Evolutionary conservation across 495 filamentous ascomycete genomes (phyloP).

Genomic region (Hypomontagnella submonticulosa): DNA sequence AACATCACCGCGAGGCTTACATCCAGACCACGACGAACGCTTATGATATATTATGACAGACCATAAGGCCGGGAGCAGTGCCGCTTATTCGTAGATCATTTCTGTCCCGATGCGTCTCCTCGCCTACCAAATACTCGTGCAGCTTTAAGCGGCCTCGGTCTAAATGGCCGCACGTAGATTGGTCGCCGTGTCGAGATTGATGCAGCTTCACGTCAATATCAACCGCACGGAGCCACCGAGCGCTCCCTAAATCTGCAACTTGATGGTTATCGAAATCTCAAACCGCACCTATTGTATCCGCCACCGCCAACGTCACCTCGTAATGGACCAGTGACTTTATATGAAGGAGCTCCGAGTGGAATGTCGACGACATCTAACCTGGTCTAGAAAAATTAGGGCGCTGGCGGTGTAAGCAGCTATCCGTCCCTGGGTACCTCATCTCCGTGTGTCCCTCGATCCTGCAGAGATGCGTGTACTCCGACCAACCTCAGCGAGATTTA

Average conservation of each 20-base stretch:
- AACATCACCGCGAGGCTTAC: too few species aligned
- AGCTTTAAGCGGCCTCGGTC: too few species aligned
- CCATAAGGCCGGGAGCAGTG: too few species aligned
- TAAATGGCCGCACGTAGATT: slow-evolving; percentile 9
- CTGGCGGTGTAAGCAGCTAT: slow-evolving; percentile 45
- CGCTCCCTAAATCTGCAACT: slow-evolving; percentile 8
- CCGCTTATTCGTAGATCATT: too few species aligned
- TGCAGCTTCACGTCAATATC: slow-evolving; percentile 30
- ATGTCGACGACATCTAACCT: neutral
- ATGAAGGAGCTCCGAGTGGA: slow-evolving; percentile 2
- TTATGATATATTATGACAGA: too few species aligned
- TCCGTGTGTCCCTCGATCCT: slow-evolving; percentile 52
- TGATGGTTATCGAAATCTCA: slow-evolving; percentile 1
- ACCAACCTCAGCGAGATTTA: slow-evolving; percentile 40
- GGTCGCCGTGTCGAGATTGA: slow-evolving; percentile 10
- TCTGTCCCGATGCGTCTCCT: neutral
- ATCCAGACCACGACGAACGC: too few species aligned
- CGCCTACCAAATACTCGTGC: neutral
- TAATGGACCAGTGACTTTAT: slow-evolving; percentile 2
- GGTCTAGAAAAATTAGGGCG: slow-evolving; percentile 11
- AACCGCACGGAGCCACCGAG: slow-evolving; percentile 25
- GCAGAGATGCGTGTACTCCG: slow-evolving; percentile 49
- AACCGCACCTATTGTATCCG: slow-evolving; percentile 4
- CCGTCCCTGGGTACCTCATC: slow-evolving; percentile 50
- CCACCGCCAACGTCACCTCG: slow-evolving; percentile 21